Base-by-base conservation (phyloP, 2,329 filamentous ascomycete species). In the Trichoderma sp. region DNA sequence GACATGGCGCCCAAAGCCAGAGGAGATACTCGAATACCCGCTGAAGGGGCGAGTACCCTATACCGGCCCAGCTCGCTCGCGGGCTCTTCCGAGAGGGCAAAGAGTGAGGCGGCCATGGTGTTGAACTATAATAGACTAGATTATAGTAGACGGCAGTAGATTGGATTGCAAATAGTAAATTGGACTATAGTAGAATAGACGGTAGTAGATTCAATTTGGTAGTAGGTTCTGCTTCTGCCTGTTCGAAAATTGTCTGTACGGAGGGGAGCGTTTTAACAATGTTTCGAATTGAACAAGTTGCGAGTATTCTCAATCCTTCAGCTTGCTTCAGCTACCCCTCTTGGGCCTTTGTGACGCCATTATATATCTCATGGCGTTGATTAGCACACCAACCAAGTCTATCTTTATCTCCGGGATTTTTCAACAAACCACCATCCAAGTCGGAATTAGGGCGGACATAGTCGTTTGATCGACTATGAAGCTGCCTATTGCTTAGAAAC, bases 371-470 rank as follows among this genome's bases (percentile, higher is more conserved):
- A 69, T 61, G 57, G 18, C 56, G 36, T 34, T 56, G 28, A 18
- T 28, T 14, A 30, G 32, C 39, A 43, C 11, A 24, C 6, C 18
- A 57, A 43, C 26, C 18, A 36, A 12, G 34, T 14, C 47, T 11
- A 11, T 58, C 57, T 32, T 67, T 69, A 69, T 69, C 56, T 69
- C 66, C 67, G 67, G 47, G 14, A 21, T 14, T 4, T 32, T 28
- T 32, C 18, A 18, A 61, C 47, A 28, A 9, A 5, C 9, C 9
- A 11, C 39, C 30, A 36, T 4, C n/a, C 1, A 6, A 70, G 53
- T 53, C 67, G 67, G 67, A 70, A 51, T 62, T 70, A 70, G 39
- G 28, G n/a, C 67, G 67, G 67, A 70, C 57, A 62, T 70, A 70
- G 57, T 51, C 6, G 3, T 4, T 47, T 12, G 28, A 34, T 70